Evolutionary conservation across 768 basidiomycete species (phyloP).

Genomic region (Boletus subparvulus): DNA sequence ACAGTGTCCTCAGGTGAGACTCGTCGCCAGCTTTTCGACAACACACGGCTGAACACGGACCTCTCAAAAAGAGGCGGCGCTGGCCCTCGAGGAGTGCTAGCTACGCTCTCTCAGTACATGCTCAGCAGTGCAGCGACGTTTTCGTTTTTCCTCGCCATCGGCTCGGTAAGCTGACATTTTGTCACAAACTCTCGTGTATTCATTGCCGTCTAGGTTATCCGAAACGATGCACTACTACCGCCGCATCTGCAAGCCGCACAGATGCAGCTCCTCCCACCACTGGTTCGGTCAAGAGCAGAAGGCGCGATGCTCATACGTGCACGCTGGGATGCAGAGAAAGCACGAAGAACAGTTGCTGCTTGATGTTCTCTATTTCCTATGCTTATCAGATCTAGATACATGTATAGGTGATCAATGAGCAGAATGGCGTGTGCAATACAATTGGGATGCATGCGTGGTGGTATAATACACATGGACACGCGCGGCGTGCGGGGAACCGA

Average conservation of each 20-base stretch:
- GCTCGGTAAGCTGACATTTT: slow-evolving; percentile 59
- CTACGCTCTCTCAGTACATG: slow-evolving; percentile 98
- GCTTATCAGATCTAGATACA: slow-evolving; percentile 16
- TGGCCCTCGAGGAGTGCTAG: slow-evolving; percentile 85
- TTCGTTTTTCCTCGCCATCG: slow-evolving; percentile 94
- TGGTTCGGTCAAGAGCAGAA: slow-evolving; percentile 63
- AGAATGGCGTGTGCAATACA: slow-evolving; percentile 14
- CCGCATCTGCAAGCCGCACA: slow-evolving; percentile 65
- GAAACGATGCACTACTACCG: slow-evolving; percentile 66
- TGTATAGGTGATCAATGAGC: slow-evolving; percentile 11
- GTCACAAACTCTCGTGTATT: neutral
- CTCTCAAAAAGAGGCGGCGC: slow-evolving; percentile 71
- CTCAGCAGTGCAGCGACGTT: slow-evolving; percentile 96
- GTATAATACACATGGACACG: slow-evolving; percentile 17
- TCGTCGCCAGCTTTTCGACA: neutral
- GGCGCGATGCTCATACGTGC: slow-evolving; percentile 70
- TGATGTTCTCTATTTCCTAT: slow-evolving; percentile 11
- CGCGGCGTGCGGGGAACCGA: slow-evolving; percentile 23
- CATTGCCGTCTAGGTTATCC: slow-evolving; percentile 68
- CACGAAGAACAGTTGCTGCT: slow-evolving; percentile 21
- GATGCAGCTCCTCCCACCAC: slow-evolving; percentile 53
- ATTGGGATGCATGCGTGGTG: slow-evolving; percentile 21
- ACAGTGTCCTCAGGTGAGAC: slow-evolving; percentile 82
- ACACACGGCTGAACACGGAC: slow-evolving; percentile 6
- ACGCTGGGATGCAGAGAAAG: slow-evolving; percentile 70